A percentile compares a stretch with the other conserved stretches of the same genome.
phyloP scores from a whole-genome alignment of 2,329 filamentous ascomycete genomes.

The Atkinsonella texensis region DNA sequence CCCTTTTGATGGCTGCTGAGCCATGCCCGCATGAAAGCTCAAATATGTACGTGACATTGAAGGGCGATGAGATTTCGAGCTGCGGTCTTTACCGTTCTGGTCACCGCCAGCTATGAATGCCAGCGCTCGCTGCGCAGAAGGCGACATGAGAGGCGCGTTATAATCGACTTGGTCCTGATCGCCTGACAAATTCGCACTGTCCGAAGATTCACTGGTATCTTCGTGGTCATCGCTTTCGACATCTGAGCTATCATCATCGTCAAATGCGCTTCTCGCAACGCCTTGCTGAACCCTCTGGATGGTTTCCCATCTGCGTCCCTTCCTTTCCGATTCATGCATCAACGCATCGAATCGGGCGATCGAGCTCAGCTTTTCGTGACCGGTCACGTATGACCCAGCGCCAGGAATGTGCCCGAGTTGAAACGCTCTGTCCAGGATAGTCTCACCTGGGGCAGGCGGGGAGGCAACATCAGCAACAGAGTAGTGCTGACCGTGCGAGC shows the following conservation, averaged over 20 bases:
- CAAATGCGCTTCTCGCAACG: slow-evolving; percentile 37
- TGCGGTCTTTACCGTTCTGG: slow-evolving; percentile 24
- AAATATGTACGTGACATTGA: slow-evolving; percentile 19
- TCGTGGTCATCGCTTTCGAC: slow-evolving; percentile 21
- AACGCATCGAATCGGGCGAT: slow-evolving; percentile 53
- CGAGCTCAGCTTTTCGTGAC: slow-evolving; percentile 52
- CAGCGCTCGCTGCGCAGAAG: slow-evolving; percentile 36
- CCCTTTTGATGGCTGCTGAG: slow-evolving; percentile 9
- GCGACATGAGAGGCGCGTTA: slow-evolving; percentile 26
- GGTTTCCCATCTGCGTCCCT: slow-evolving; percentile 28
- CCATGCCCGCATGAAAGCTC: slow-evolving; percentile 18
- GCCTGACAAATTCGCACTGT: slow-evolving; percentile 26
- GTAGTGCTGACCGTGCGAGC: slow-evolving; percentile 32
- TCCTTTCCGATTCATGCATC: slow-evolving; percentile 49
- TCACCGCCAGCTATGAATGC: slow-evolving; percentile 33
- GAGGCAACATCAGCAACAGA: slow-evolving; percentile 33
- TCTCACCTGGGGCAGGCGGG: slow-evolving; percentile 45
- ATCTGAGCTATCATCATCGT: slow-evolving; percentile 35
- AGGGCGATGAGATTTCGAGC: slow-evolving; percentile 20
- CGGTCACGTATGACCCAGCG: slow-evolving; percentile 39
- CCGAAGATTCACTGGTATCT: slow-evolving; percentile 28
- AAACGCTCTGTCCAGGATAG: slow-evolving; percentile 56
- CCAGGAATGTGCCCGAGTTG: slow-evolving; percentile 51
- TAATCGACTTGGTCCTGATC: slow-evolving; percentile 16
- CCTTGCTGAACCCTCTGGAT: slow-evolving; percentile 19